phyloP scores from a whole-genome alignment of 345 rosid genomes.

The Bruguiera sexangula region DNA sequence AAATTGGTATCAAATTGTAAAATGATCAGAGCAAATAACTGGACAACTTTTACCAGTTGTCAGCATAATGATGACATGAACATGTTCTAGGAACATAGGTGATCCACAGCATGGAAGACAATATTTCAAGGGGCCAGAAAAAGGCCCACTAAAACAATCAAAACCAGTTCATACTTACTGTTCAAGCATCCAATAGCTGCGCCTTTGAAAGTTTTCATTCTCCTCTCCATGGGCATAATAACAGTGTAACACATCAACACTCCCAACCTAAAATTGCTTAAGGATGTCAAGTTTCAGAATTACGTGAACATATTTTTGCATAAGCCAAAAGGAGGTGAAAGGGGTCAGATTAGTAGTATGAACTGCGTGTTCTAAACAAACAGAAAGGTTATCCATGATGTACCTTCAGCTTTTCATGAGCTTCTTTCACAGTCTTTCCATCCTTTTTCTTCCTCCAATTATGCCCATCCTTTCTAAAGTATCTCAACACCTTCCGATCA shows the following conservation, averaged over 20 bases:
- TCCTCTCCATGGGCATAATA: slow-evolving; percentile 97
- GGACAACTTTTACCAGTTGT: background rate
- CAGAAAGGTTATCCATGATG: background rate
- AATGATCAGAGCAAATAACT: background rate
- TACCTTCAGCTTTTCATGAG: slow-evolving; percentile 89
- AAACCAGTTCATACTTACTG: slow-evolving; percentile 56
- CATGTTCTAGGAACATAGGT: background rate
- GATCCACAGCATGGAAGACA: background rate
- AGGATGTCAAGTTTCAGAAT: slow-evolving; percentile 28
- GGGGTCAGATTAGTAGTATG: background rate
- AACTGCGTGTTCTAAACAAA: background rate
- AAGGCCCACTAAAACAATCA: slow-evolving; percentile 9
- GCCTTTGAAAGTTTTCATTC: slow-evolving; percentile 81
- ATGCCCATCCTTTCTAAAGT: slow-evolving; percentile 33
- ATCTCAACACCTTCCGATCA: slow-evolving; percentile 31
- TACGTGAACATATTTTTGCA: no score
- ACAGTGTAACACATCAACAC: slow-evolving; percentile 87
- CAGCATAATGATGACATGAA: background rate
- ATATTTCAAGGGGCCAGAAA: background rate
- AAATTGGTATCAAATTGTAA: background rate
- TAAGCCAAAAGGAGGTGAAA: background rate
- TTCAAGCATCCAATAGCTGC: slow-evolving; percentile 98
- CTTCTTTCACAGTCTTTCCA: slow-evolving; percentile 69
- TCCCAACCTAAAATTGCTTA: slow-evolving; percentile 65
- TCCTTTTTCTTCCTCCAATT: slow-evolving; percentile 34